Conservation (phyloP, 176 grass and related monocot genomes). For the Alopecurus myosuroides region DNA sequence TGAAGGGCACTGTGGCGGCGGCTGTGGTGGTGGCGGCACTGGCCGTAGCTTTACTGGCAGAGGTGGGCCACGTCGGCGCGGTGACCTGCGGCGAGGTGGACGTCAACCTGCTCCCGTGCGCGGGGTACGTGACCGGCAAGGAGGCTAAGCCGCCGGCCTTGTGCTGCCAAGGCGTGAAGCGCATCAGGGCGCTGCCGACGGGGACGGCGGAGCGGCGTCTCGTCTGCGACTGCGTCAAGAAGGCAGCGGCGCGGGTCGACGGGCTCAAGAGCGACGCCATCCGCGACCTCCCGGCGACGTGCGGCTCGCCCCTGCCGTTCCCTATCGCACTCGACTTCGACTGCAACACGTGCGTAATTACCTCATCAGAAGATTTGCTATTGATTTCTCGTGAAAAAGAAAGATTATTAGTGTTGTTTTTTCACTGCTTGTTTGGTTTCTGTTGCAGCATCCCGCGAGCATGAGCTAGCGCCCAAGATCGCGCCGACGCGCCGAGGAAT, state of each 20-base stretch:
- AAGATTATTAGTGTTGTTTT: no score
- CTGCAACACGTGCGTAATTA: slow-evolving; percentile 42
- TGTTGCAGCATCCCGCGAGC: slow-evolving; percentile 14
- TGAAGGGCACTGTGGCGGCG: neutral
- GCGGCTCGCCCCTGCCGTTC: slow-evolving; percentile 37
- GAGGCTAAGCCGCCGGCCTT: slow-evolving; percentile 13
- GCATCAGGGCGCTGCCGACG: slow-evolving; percentile 23
- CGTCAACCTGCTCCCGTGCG: slow-evolving; percentile 29
- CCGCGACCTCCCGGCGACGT: slow-evolving; percentile 24
- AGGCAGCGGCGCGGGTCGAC: slow-evolving; percentile 20
- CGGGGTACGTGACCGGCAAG: slow-evolving; percentile 50
- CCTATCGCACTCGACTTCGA: slow-evolving; percentile 35
- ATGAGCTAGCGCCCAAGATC: neutral
- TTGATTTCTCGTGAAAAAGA: no score
- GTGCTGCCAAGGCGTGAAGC: slow-evolving; percentile 52
- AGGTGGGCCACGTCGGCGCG: neutral
- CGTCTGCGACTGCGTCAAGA: slow-evolving; percentile 59
- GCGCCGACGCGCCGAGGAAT: neutral
- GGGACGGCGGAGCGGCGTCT: slow-evolving; percentile 38
- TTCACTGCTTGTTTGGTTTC: neutral
- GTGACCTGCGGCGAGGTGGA: slow-evolving; percentile 47
- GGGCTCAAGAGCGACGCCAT: slow-evolving; percentile 34
- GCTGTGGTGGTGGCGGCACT: neutral
- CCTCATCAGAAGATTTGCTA: neutral
- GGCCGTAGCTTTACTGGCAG: neutral